A percentile compares a stretch with the other conserved stretches of the same genome.
Conservation (phyloP, 805 yeast species). For the Wickerhamomyces chaumierensis region DNA sequence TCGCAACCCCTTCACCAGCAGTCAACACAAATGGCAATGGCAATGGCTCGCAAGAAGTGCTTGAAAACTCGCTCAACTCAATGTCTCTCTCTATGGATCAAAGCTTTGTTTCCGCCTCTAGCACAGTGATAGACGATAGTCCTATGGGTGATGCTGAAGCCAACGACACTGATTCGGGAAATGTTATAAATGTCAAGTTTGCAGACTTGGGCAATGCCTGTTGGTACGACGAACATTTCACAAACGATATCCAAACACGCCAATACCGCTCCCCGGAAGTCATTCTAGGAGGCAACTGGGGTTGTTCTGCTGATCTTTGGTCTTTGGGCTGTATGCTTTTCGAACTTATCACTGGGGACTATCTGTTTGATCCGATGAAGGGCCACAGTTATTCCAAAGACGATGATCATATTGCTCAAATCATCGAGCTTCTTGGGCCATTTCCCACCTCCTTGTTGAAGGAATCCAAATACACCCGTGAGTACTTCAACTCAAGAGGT, state of each 20-base stretch:
- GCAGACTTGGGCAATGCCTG: slow-evolving; percentile 81
- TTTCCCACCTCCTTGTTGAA: slow-evolving; percentile 49
- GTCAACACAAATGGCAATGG: too few species aligned
- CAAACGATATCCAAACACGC: slow-evolving; percentile 62
- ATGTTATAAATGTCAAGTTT: slow-evolving; percentile 66
- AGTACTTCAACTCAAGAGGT: slow-evolving; percentile 56
- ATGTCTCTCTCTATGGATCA: slow-evolving; percentile 6
- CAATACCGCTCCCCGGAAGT: slow-evolving; percentile 86
- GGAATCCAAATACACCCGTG: slow-evolving; percentile 49
- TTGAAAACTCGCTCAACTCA: too few species aligned
- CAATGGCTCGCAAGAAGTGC: too few species aligned
- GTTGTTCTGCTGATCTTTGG: slow-evolving; percentile 93
- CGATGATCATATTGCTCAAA: slow-evolving; percentile 95
- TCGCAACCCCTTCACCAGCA: too few species aligned
- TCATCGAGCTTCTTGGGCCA: slow-evolving; percentile 70
- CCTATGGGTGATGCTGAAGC: too few species aligned
- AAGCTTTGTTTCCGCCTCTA: slow-evolving; percentile 6
- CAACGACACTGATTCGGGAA: slow-evolving; percentile 21
- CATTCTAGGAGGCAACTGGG: slow-evolving; percentile 76
- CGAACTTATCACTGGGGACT: slow-evolving; percentile 90
- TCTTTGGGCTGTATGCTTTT: slow-evolving; percentile 87
- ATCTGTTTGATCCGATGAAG: slow-evolving; percentile 76
- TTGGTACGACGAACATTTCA: slow-evolving; percentile 55
- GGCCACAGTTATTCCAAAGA: slow-evolving; percentile 74
- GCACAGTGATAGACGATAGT: too few species aligned